These are phyloP conservation scores for Lentinula raphanica DNA, from an alignment of 768 basidiomycete genomes.

Conservation along the genomic window DNA sequence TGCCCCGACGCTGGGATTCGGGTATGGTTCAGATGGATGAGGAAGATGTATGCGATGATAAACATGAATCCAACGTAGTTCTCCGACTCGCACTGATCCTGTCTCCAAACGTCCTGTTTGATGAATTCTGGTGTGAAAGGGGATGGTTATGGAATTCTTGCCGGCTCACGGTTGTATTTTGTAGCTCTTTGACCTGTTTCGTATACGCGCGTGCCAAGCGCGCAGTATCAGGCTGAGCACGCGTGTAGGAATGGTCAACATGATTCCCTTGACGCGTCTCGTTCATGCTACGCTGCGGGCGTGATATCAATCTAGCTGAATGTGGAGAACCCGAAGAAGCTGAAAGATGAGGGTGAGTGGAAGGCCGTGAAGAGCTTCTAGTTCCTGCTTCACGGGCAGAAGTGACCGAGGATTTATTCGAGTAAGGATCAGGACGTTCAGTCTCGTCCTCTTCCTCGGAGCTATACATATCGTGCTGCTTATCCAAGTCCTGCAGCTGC, in stretches of 20 bases:
- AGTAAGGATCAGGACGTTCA: not conserved
- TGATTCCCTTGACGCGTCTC: not conserved
- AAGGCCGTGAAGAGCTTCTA: not conserved
- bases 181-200: not conserved
- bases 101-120: not conserved
- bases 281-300: not conserved
- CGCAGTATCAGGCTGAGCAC: not conserved
- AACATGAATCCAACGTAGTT: not conserved
- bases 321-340: not conserved
- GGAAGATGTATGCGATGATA: not conserved
- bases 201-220: not conserved
- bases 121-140: too few relatives aligned
- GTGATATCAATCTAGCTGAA: not conserved
- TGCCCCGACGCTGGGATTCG: not conserved
- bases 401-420: not conserved
- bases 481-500: not conserved
- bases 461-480: not conserved
- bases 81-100: not conserved
- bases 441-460: not conserved
- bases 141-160: too few relatives aligned
- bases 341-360: not conserved
- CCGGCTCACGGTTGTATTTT: not conserved
- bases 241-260: not conserved
- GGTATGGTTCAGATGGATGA: not conserved
- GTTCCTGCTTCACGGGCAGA: not conserved